Evolutionary conservation across 2,329 filamentous ascomycete species (phyloP), one percentile per base, ranked within the genome.

Genomic region (Coniosporium tulheliwenetii): DNA sequence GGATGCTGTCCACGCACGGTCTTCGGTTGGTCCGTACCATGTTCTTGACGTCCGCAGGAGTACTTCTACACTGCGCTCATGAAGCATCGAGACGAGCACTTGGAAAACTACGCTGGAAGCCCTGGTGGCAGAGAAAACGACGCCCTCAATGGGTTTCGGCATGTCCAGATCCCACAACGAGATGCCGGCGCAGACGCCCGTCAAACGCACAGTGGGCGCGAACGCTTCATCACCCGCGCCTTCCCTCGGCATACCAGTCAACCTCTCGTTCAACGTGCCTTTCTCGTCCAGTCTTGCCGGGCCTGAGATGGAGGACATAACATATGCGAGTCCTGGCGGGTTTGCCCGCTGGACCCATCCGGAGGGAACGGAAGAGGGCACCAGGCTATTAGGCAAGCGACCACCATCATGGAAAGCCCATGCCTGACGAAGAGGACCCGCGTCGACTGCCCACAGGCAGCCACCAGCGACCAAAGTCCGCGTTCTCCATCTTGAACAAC

Each of bases 241-340:
- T 48, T 70, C 79, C 47, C 73, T 80, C 56, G 82, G 89, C 58
- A 71, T 79, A 40, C 78, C 77, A 49, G 84, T 96, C 62, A 85
- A 93, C 62, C 81, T 94, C 60, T 89, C 85, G 48, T 96, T 98
- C 77, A 96, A 95, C 59, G 82, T 98, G 38, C 91, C 91, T 45
- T 95, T 96, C 64, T 80, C 86, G 51, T 93, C 85, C 48, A 89
- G 87, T 54, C 77, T 98, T 45, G 76, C 84, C 47, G 91, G 91
- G 30, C 91, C 91, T 47, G 86, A 96, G 55, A 82, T 82, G 50
- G 86, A 95, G 61, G 87, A 96, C 62, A 85, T 98, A 53, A 75
- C 96, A 45, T 89, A 95, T 65, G 86, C 89, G 47, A 94, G 84
- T 47, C 77, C 79, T 43, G 83, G 85, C 51, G 87, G 89, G 45